A percentile compares a stretch with the other conserved stretches of the same genome.
Conservation (phyloP, 2,329 filamentous ascomycete species). For the Claviceps arundinis region DNA sequence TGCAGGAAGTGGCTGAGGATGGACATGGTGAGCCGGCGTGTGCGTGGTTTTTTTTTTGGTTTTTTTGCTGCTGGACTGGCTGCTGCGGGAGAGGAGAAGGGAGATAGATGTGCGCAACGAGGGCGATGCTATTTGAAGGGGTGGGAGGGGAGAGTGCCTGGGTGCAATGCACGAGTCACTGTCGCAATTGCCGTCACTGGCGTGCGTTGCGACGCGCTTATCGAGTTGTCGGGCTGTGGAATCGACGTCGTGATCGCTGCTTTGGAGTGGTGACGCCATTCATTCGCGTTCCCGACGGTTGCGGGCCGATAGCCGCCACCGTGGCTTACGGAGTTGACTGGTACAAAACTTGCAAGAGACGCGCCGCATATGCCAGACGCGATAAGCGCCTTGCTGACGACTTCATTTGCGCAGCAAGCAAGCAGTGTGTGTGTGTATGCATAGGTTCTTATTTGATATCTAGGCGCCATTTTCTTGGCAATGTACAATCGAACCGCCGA, state of each 20-base stretch:
- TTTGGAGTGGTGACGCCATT: constrained; percentile 2
- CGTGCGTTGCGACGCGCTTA: neutral
- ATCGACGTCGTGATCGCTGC: neutral
- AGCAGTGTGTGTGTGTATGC: no score
- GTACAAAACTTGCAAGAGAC: neutral
- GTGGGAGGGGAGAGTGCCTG: no score
- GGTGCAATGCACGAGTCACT: neutral
- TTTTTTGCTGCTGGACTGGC: neutral
- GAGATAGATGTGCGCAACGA: no score
- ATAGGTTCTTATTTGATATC: neutral
- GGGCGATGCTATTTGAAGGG: no score
- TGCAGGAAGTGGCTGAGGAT: constrained; percentile 36
- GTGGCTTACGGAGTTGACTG: neutral
- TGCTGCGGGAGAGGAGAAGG: no score
- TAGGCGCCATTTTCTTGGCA: neutral
- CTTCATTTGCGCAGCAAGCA: neutral
- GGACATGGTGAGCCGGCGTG: constrained; percentile 13
- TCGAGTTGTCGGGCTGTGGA: no score
- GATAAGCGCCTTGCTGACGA: neutral
- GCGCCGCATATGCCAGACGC: neutral
- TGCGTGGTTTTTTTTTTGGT: neutral
- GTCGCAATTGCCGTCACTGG: no score
- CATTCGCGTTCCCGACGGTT: neutral
- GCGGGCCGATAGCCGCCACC: neutral
- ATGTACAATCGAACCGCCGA: neutral